Evolutionary conservation across 1,139 yeast genomes (phyloP).

Genomic region (Sugiyamaella pinicola): DNA sequence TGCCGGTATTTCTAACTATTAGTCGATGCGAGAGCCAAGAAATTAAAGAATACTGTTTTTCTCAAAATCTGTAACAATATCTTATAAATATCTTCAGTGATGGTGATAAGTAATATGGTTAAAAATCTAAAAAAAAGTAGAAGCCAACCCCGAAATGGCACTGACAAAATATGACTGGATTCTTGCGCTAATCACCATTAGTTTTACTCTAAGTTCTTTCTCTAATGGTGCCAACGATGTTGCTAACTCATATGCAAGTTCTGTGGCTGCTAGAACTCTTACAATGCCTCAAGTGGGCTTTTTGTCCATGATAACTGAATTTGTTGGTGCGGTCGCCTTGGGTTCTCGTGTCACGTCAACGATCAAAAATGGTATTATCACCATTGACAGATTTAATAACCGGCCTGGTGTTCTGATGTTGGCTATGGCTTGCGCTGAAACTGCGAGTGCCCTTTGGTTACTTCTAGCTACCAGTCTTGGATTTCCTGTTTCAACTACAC

Average conservation of each 20-base stretch:
- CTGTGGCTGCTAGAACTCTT: constrained; percentile 65
- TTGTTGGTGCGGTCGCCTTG: constrained; percentile 72
- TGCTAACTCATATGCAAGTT: constrained; percentile 75
- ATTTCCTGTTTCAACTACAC: constrained; percentile 80
- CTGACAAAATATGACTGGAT: constrained; percentile 65
- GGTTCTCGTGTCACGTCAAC: constrained; percentile 74
- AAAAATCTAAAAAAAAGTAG: neutral
- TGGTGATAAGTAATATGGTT: no score
- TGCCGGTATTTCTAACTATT: neutral
- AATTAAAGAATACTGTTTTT: neutral
- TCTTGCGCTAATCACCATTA: constrained; percentile 69
- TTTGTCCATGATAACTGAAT: constrained; percentile 67
- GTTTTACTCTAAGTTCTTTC: constrained; percentile 72
- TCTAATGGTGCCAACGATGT: constrained; percentile 85
- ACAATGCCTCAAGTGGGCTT: constrained; percentile 77
- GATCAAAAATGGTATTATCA: constrained; percentile 62
- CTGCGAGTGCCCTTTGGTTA: constrained; percentile 76
- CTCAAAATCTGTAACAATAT: no score
- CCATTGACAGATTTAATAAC: constrained; percentile 50
- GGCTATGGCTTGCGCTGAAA: constrained; percentile 73
- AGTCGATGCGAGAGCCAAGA: neutral
- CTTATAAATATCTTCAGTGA: neutral
- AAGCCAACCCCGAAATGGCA: constrained; percentile 28
- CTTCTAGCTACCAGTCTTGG: constrained; percentile 66
- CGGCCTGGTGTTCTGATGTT: constrained; percentile 74